phyloP scores from a whole-genome alignment of 1,139 yeast genomes.

The Scheffersomyces quercinus region DNA sequence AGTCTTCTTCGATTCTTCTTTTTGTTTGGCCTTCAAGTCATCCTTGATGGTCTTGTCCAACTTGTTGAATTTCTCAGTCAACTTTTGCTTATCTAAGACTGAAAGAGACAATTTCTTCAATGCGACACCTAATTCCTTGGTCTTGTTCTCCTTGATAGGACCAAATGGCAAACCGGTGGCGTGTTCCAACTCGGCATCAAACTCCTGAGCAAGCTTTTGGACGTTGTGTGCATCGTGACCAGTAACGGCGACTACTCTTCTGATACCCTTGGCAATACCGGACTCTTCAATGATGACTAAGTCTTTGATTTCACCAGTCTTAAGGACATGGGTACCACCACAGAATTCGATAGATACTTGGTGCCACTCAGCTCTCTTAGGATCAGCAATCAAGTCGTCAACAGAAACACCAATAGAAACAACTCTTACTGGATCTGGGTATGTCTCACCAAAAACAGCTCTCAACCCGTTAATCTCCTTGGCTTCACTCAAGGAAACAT shows the following conservation, averaged over 20 bases:
- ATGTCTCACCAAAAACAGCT: slow-evolving; percentile 98
- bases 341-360: slow-evolving; percentile 88
- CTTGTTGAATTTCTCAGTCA: slow-evolving; percentile 71
- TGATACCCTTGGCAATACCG: slow-evolving; percentile 97
- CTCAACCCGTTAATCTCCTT: slow-evolving; percentile 79
- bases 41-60: slow-evolving; percentile 88
- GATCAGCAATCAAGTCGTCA: slow-evolving; percentile 72
- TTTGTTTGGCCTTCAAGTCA: slow-evolving; percentile 81
- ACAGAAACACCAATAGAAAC: slow-evolving; percentile 93
- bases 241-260: slow-evolving; percentile 97
- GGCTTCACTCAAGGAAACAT: slow-evolving; percentile 74
- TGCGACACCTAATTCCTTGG: slow-evolving; percentile 82
- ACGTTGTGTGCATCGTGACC: slow-evolving; percentile 90
- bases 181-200: slow-evolving; percentile 57
- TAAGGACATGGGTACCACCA: slow-evolving; percentile 97
- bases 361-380: slow-evolving; percentile 72
- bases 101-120: slow-evolving; percentile 83
- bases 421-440: slow-evolving; percentile 98
- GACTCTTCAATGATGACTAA: slow-evolving; percentile 88
- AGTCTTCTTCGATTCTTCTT: slow-evolving; percentile 82
- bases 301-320: slow-evolving; percentile 91
- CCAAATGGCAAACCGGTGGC: slow-evolving; percentile 65
- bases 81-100: slow-evolving; percentile 73
- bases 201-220: slow-evolving; percentile 77
- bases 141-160: slow-evolving; percentile 68